A percentile compares a stretch with the other conserved stretches of the same genome.
These are phyloP conservation scores for Fusarium sp. DNA, from an alignment of 2,329 filamentous ascomycete species.

Conservation along the genomic window DNA sequence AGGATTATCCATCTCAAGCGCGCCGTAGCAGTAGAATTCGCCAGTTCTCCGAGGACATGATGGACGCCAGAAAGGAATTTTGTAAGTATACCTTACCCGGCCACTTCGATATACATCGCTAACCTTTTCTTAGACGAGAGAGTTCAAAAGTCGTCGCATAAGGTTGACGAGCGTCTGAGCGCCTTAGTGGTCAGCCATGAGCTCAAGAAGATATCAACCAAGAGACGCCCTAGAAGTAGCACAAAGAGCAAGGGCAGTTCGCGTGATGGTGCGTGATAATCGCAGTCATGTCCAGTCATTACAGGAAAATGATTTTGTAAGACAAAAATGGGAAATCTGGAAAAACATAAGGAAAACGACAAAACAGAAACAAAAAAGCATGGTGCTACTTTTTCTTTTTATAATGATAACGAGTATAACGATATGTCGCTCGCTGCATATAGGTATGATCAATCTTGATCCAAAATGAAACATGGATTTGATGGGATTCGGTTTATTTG, in stretches of 20 bases:
- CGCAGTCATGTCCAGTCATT: conserved; percentile 37
- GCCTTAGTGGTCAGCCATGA: conserved; percentile 57
- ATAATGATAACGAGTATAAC: conserved; percentile 40
- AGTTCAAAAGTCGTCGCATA: conserved; percentile 51
- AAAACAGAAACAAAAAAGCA: conserved; percentile 28
- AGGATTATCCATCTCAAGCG: conserved; percentile 47
- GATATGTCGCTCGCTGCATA: conserved; percentile 30
- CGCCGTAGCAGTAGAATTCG: conserved; percentile 50
- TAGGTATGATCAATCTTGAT: conserved; percentile 18
- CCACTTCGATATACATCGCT: conserved; percentile 24
- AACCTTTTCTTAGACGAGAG: conserved; percentile 49
- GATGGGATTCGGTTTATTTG: conserved; percentile 29
- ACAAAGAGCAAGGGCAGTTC: conserved; percentile 47
- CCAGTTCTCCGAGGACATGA: conserved; percentile 50
- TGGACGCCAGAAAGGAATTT: conserved; percentile 53
- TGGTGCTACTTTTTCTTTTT: conserved; percentile 19
- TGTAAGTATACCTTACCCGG: conserved; percentile 49
- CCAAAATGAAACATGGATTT: conserved; percentile 22
- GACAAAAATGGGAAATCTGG: conserved; percentile 17
- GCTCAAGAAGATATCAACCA: conserved; percentile 57
- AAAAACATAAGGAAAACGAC: conserved; percentile 26
- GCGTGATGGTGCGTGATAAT: conserved; percentile 45
- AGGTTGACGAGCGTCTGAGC: conserved; percentile 53
- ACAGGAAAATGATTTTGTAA: conserved; percentile 26
- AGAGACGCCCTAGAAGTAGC: conserved; percentile 47